Base-by-base conservation (phyloP, 176 grass and related monocot species). In the Cenchrus purpureus region DNA sequence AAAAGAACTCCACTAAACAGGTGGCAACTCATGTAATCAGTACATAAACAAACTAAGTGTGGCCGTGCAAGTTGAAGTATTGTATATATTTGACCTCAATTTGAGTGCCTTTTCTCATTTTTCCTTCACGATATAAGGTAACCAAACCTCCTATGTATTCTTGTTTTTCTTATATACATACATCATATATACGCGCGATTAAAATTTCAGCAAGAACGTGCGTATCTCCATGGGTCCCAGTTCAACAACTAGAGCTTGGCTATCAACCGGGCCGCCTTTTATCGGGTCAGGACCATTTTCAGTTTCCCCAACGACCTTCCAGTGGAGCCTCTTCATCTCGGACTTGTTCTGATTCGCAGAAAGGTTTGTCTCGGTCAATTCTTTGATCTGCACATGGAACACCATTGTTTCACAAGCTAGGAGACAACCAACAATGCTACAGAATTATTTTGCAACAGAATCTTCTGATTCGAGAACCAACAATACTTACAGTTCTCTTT, bases 191-290 rank as follows among this genome's bases (percentile, higher is more conserved):
- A 32, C 4, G 0, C 44, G 5, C 43, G 59, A 25, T 55, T 95
- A 95, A 69, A 98, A 90, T 78, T 88, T 90, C 54, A 98, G 62
- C 52, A 92, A 73, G 74, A 97, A 94, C 0, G 95, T 97, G 28
- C 95, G 90, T 85, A 98, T 98, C 85, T 98, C 95, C 95, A 98
- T 98, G 1, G 95, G 95, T 29, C 88, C 95, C 42, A 97, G 62
- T 51, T 90, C 92, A 53, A 97, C 91, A 9, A 97, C 25, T 50
- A 91, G 90, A 55, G 82, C 28, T 65, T 74, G n/a, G 79, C 19
- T 85, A 40, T 90, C 65, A 79, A 97, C 88, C 0, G 92, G 79
- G 34, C 87, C 84, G 25, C 95, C 92, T 71, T 68, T 94, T 19
- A 88, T 0, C 10, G 95, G 87, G 17, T 49, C 8, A 4, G 89